Conservation (phyloP, 2,329 filamentous ascomycete species). For the Talaromyces atroroseus region DNA sequence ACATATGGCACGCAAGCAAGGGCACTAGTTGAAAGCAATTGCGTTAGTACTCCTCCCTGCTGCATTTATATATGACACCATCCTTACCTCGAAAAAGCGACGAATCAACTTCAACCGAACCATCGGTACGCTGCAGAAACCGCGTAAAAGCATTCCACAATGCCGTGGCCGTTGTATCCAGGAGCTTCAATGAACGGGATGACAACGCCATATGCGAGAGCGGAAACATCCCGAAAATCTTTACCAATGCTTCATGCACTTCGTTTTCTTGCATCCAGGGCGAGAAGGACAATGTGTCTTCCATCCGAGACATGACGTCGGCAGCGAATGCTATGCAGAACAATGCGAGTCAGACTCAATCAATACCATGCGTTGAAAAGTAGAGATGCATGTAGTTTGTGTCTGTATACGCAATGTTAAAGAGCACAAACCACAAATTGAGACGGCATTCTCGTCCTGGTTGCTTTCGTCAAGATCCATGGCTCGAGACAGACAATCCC, state of each 20-base stretch:
- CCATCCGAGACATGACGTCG: conserved; percentile 6
- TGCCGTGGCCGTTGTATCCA: conserved; percentile 29
- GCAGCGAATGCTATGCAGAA: conserved; percentile 24
- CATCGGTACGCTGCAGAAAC: conserved; percentile 15
- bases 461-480: conserved; percentile 1
- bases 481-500: background rate
- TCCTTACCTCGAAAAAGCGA: conserved; percentile 19
- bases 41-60: background rate
- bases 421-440: conserved; percentile 10
- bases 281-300: background rate
- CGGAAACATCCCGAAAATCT: conserved; percentile 17
- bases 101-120: conserved; percentile 9
- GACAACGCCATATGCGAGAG: conserved; percentile 8
- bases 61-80: background rate
- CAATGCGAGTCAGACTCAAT: background rate
- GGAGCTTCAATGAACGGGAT: conserved; percentile 11
- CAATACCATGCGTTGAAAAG: background rate
- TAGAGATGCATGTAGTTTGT: background rate
- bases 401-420: background rate
- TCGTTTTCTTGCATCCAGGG: conserved; percentile 2
- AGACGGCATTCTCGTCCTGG: conserved; percentile 5
- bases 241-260: conserved; percentile 13
- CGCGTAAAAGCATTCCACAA: conserved; percentile 36
- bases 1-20: conserved; percentile 60
- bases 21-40: conserved; percentile 28